A percentile compares a stretch with the other conserved stretches of the same genome.
These are phyloP conservation scores for Ganoderma sp. DNA, from an alignment of 1,284 basidiomycete species.

Conservation along the genomic window DNA sequence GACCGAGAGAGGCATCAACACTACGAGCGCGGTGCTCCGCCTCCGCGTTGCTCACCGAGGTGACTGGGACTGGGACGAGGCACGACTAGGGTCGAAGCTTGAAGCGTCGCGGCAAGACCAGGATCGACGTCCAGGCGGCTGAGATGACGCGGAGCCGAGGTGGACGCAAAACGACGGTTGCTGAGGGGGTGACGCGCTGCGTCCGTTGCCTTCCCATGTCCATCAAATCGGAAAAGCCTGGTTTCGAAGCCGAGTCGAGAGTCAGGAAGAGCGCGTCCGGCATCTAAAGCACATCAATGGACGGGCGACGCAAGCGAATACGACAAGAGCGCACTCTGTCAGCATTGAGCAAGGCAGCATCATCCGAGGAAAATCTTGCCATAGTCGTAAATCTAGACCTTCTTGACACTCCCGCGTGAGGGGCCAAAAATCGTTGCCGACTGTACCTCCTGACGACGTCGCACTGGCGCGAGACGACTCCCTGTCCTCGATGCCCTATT, in stretches of 20 bases:
- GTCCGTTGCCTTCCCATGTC: background rate
- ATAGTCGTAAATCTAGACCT: background rate
- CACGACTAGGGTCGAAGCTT: background rate
- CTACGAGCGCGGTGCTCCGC: background rate
- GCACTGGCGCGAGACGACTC: background rate
- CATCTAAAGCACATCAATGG: background rate
- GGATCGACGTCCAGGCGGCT: background rate
- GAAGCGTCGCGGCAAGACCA: background rate
- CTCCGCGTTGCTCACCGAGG: background rate
- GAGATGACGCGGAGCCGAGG: background rate
- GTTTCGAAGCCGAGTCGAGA: background rate
- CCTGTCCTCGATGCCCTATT: background rate
- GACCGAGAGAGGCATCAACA: background rate
- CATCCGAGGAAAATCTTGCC: background rate
- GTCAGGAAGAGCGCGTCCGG: background rate
- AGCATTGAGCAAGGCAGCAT: background rate
- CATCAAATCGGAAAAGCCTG: background rate
- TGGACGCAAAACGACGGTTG: background rate
- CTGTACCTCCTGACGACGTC: background rate
- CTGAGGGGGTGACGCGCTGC: background rate
- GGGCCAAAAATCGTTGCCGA: background rate
- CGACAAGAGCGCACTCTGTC: background rate
- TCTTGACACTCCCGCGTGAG: background rate
- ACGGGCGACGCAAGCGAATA: background rate
- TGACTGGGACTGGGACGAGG: too few relatives aligned